Evolutionary conservation across 2,329 filamentous ascomycete genomes (phyloP).

Genomic region (Teratosphaeria viscida): DNA sequence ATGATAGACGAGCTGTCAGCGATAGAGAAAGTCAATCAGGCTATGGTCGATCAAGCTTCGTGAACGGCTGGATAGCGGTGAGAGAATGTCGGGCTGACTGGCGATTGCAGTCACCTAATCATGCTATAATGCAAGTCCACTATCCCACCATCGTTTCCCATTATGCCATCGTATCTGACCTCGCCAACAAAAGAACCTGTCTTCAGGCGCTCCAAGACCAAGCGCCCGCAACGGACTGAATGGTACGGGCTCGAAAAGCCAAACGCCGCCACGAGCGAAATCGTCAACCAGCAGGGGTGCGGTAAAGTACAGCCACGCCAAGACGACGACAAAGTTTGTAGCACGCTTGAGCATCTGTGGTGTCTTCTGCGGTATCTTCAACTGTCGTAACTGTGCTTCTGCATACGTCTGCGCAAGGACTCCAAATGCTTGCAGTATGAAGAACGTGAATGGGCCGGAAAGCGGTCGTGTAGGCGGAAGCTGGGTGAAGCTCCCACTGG

Average conservation of each 20-base stretch:
- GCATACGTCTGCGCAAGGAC: constrained; percentile 49
- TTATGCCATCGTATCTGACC: constrained; percentile 1
- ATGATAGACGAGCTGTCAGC: neutral
- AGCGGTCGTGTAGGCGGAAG: constrained; percentile 50
- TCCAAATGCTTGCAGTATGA: constrained; percentile 58
- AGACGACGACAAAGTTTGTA: constrained; percentile 52
- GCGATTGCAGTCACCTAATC: neutral
- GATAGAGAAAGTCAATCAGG: neutral
- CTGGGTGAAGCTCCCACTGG: constrained; percentile 56
- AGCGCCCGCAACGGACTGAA: constrained; percentile 58
- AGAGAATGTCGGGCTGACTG: too few relatives aligned
- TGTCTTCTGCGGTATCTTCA: constrained; percentile 22
- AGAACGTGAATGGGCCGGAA: constrained; percentile 52
- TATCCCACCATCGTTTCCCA: constrained; percentile 3
- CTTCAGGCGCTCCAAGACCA: constrained; percentile 50
- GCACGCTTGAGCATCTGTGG: constrained; percentile 40
- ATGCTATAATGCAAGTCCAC: neutral
- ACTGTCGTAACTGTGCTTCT: constrained; percentile 24
- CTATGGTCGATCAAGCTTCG: too few relatives aligned
- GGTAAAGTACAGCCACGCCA: constrained; percentile 59
- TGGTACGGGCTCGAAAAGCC: constrained; percentile 74
- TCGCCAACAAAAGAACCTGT: constrained; percentile 51
- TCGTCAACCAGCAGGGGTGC: constrained; percentile 62
- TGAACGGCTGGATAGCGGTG: too few relatives aligned
- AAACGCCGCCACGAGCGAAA: constrained; percentile 61